Evolutionary conservation across 1,284 basidiomycete species (phyloP), one percentile per base, ranked within the genome.

Genomic region (Megacollybia platyphylla): DNA sequence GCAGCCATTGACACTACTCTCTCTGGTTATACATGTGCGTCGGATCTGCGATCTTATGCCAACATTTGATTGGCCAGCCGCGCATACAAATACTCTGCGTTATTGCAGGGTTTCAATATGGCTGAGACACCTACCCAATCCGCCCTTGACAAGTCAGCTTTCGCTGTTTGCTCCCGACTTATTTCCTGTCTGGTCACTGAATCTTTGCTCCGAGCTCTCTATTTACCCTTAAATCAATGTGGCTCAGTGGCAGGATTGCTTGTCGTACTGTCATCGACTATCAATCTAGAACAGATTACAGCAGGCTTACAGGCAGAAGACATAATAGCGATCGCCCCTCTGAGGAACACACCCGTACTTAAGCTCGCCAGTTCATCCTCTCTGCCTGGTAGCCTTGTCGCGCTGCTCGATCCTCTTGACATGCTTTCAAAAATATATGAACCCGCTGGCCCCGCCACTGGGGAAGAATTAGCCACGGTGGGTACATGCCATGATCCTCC

Each of bases 171-270:
- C 24, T 69, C 67, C 20, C 64, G 68, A 34, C 61, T 71, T 42
- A 48, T 71, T 8, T 62, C 68, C 10, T 70, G 65, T 47, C 55
- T 71, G 32, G 64, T 70, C 41, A 70, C 68, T 5, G 68, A 71
- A 50, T 56, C 60, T 32, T 53, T 70, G 5, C 56, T 70, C 40
- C 57, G 56, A 10, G 64, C 63, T 3, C 57, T 65, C 48, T 70
- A 67, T 48, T 43, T 64, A 2, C 57, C 62, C n/a, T 47, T 62
- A 17, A 38, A 42, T 36, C 41, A 52, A 20, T 46, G 54, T 34
- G 38, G 48, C 15, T 32, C 42, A 4, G 54, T 51, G 7, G 35
- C 54, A n/a, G 67, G 67, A 0, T 48, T 62, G 8, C 55, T 67
- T 32, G 52, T 66, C 36, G 53, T 70, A 31, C 51, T 68, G 13